A percentile compares a stretch with the other conserved stretches of the same genome.
Conservation (phyloP, 352 stramenopile genomes). For the Phytopythium boreale region DNA sequence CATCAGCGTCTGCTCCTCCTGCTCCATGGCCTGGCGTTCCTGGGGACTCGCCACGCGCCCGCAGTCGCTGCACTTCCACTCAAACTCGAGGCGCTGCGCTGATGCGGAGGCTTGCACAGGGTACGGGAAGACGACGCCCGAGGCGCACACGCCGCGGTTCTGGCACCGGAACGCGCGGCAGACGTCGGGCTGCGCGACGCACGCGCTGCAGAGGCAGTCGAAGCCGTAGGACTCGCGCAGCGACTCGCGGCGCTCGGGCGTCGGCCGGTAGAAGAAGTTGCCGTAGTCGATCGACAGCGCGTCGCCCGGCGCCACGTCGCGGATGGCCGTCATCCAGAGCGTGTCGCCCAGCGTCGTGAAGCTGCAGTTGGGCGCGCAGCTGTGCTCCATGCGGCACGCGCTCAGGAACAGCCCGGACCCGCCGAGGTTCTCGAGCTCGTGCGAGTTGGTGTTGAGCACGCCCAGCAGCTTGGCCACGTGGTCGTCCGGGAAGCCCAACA, state of each 20-base stretch:
- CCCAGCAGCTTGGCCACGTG: constrained; percentile 66
- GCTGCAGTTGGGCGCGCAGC: constrained; percentile 66
- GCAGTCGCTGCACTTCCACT: constrained; percentile 56
- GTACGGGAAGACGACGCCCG: constrained; percentile 46
- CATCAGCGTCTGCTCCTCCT: constrained; percentile 46
- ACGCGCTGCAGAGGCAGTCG: constrained; percentile 57
- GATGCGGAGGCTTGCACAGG: constrained; percentile 31
- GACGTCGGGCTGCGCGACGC: constrained; percentile 40
- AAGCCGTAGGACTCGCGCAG: constrained; percentile 68
- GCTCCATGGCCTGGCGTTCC: constrained; percentile 34
- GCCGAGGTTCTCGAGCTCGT: constrained; percentile 70
- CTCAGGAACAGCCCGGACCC: constrained; percentile 71
- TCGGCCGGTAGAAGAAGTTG: constrained; percentile 77
- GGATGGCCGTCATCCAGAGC: constrained; percentile 79
- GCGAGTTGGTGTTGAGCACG: constrained; percentile 73
- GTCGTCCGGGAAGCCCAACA: constrained; percentile 39
- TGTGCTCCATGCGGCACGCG: constrained; percentile 75
- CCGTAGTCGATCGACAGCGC: constrained; percentile 76
- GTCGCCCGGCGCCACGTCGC: constrained; percentile 53
- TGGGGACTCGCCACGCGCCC: constrained; percentile 25
- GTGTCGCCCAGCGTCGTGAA: constrained; percentile 66
- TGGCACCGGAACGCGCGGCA: constrained; percentile 57
- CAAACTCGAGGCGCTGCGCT: constrained; percentile 35
- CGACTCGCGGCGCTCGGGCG: constrained; percentile 47
- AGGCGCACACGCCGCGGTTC: constrained; percentile 17